A percentile compares a stretch with the other conserved stretches of the same genome.
phyloP scores from a whole-genome alignment of 208 protist genomes.

The Angomonas deanei region DNA sequence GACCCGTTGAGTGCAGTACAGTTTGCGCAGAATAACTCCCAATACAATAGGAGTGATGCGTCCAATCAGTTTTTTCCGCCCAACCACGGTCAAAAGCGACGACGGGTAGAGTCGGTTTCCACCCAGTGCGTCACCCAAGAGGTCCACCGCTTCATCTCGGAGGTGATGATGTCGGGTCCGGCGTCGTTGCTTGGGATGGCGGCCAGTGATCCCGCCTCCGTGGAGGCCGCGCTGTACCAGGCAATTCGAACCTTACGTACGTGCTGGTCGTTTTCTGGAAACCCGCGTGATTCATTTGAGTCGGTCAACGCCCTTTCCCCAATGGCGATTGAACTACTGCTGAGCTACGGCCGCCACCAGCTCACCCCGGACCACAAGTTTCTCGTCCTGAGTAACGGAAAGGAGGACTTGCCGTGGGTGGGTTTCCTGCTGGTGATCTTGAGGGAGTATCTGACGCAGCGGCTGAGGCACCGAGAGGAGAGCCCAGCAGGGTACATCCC shows the following conservation, averaged over 20 bases:
- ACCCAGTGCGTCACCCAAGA: background rate
- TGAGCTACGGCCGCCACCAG: constrained; percentile 43
- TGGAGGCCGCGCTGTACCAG: constrained; percentile 41
- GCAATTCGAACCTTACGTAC: constrained; percentile 33
- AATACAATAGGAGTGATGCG: too few relatives aligned
- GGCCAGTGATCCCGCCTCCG: background rate
- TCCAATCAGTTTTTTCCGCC: too few relatives aligned
- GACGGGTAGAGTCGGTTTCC: background rate
- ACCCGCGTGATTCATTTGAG: constrained; percentile 60
- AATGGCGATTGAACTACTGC: constrained; percentile 43
- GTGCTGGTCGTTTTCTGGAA: constrained; percentile 50
- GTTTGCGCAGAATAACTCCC: too few relatives aligned
- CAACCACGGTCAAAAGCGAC: background rate
- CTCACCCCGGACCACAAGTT: constrained; percentile 36
- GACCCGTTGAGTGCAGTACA: too few relatives aligned
- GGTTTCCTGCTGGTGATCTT: constrained; percentile 53
- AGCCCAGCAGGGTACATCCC: background rate
- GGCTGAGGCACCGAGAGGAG: background rate
- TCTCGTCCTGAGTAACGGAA: constrained; percentile 40
- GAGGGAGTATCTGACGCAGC: constrained; percentile 15
- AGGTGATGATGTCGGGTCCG: background rate
- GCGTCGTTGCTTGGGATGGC: background rate
- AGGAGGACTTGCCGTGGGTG: constrained; percentile 52
- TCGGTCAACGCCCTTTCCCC: constrained; percentile 34
- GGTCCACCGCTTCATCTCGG: background rate